Percentiles rank a stretch among this genome's conserved stretches.
Evolutionary conservation across 306 rosid species (phyloP).

Genomic region (Trifolium pratense): DNA sequence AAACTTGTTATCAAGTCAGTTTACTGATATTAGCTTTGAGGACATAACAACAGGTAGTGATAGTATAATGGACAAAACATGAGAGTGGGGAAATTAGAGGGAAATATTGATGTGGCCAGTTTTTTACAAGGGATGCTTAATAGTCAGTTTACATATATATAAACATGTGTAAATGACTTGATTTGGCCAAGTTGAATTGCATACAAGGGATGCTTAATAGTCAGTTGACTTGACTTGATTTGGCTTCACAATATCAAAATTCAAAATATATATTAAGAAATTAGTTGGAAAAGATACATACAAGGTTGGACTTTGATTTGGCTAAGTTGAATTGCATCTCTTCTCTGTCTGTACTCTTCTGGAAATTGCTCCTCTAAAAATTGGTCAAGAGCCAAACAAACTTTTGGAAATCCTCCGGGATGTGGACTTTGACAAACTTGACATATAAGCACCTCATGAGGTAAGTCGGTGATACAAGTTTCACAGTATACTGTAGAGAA

Average conservation of each 20-base stretch:
- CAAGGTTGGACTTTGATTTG: slow-evolving; percentile 47
- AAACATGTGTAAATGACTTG: no score
- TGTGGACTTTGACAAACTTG: slow-evolving; percentile 70
- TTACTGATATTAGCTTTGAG: no score
- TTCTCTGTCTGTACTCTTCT: slow-evolving; percentile 62
- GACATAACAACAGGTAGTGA: not conserved
- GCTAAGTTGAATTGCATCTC: slow-evolving; percentile 50
- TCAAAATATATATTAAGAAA: slow-evolving; percentile 15
- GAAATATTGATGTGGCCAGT: not conserved
- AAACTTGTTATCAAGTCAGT: not conserved
- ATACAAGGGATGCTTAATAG: no score
- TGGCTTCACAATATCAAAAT: not conserved
- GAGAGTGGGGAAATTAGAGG: not conserved
- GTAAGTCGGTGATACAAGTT: slow-evolving; percentile 51
- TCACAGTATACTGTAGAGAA: slow-evolving; percentile 66
- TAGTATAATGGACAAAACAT: not conserved
- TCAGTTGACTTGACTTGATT: no score
- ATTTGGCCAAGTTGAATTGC: no score
- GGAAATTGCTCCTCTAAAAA: slow-evolving; percentile 71
- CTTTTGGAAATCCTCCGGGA: slow-evolving; percentile 75
- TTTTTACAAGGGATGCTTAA: no score
- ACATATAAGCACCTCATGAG: slow-evolving; percentile 61
- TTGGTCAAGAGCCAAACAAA: slow-evolving; percentile 66
- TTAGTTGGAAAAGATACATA: slow-evolving; percentile 45
- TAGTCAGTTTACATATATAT: no score